Evolutionary conservation across 768 basidiomycete species (phyloP), one percentile per base, ranked within the genome.

Genomic region (Lactarius hengduanensis): DNA sequence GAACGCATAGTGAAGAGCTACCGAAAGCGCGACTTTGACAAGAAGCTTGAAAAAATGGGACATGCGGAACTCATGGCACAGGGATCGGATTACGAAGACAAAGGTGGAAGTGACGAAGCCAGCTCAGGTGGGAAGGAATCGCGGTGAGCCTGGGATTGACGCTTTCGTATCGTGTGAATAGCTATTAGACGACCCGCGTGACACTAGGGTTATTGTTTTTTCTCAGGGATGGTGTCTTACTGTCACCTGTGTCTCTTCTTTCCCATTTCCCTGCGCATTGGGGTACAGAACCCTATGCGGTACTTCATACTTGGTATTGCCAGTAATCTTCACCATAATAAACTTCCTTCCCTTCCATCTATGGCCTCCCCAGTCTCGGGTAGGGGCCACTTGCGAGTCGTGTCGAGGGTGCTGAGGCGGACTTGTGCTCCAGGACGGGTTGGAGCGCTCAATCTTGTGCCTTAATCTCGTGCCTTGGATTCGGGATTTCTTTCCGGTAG

Each of bases 1-100:
- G 93, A 94, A 74, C 89, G 97, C 30, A 95, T 98, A 73, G 92
- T 98, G 20, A 82, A 84, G 18, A 88, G 90, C 18, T 98, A 98
- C 76, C 83, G 94, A 30, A 86, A 85, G 55, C 83, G 92, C 20
- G 86, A 89, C 66, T 95, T 96, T 75, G 96, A 98, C 75, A 83
- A 82, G 61, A 99, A 98, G 78, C 78, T 98, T 50, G 85, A 84
- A 65, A 94, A 89, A 81, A 96, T 97, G 84, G 95, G 96, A 0
- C 83, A 82, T 70, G 79, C 82, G 32, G 88, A 90, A 73, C 82
- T 91, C 59, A 83, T 83, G 69, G 88, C 88, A 0, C 85, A 88
- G 70, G 88, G 76, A 36, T 73, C 72, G 56, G 74, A 76, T 67
- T 77, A 71, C 61, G 76, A 77, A 61, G 74, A 74, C 63, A 71